Evolutionary conservation across 1,284 basidiomycete genomes (phyloP).

Genomic region (Puccinia coronata): DNA sequence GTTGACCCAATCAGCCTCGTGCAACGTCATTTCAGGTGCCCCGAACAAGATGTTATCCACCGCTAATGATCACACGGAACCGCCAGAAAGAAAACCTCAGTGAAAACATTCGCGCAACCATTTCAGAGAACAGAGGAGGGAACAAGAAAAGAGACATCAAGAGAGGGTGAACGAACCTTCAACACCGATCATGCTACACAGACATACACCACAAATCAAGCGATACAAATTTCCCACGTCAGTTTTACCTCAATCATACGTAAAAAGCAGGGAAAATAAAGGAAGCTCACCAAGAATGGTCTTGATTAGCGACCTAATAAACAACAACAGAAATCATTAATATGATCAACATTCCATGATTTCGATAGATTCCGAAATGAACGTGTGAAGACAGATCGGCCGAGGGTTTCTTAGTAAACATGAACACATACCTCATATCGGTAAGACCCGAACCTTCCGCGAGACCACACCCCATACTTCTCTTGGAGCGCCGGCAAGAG

Average conservation of each 20-base stretch:
- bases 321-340: not conserved
- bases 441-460: conserved; percentile 65
- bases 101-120: not conserved
- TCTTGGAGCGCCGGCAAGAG: conserved; percentile 61
- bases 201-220: not conserved
- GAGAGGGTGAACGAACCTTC: conserved; percentile 17
- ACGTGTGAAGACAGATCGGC: not conserved
- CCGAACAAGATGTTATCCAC: conserved; percentile 58
- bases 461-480: conserved; percentile 61
- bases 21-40: conserved; percentile 57
- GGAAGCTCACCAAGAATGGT: conserved; percentile 44
- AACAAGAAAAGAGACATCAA: not conserved
- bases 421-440: conserved; percentile 60
- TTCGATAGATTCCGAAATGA: too few species aligned
- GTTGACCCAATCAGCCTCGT: conserved; percentile 58
- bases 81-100: not conserved
- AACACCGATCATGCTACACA: conserved; percentile 47
- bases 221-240: not conserved
- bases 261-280: not conserved
- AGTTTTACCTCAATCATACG: not conserved
- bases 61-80: conserved; percentile 51
- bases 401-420: not conserved
- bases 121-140: not conserved
- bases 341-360: not conserved
- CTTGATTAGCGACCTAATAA: conserved; percentile 45